These are phyloP conservation scores for Colletotrichum godetiae DNA, from an alignment of 2,329 filamentous ascomycete species.

Conservation along the genomic window DNA sequence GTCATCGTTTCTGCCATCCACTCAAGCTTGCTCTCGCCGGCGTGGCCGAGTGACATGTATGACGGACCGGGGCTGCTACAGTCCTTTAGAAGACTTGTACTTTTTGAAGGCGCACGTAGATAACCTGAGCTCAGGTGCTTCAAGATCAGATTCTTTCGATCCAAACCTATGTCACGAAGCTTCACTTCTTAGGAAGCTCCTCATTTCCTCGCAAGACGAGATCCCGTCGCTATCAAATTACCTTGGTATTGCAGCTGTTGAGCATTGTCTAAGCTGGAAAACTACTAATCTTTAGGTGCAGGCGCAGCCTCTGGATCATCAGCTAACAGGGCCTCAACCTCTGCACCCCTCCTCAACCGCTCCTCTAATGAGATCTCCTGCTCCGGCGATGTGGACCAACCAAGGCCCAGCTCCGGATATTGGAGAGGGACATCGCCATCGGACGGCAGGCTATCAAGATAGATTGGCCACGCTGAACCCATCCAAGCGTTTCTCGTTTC, in stretches of 20 bases:
- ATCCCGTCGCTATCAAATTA: neutral
- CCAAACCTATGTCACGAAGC: neutral
- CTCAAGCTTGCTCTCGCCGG: neutral
- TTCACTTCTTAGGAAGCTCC: neutral
- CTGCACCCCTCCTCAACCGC: constrained; percentile 42
- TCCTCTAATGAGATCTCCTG: constrained; percentile 46
- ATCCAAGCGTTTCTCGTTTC: constrained; percentile 47
- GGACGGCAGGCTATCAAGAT: constrained; percentile 42
- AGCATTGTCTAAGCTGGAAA: neutral
- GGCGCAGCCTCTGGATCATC: constrained; percentile 45
- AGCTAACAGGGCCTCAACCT: constrained; percentile 44
- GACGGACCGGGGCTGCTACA: neutral
- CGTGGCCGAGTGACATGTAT: neutral
- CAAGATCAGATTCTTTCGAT: neutral
- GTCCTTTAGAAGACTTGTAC: neutral
- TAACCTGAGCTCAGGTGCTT: neutral
- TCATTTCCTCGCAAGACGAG: neutral
- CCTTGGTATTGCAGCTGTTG: neutral
- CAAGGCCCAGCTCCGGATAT: constrained; percentile 45
- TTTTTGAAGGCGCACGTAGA: neutral
- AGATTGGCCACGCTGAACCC: constrained; percentile 48
- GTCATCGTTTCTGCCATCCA: neutral
- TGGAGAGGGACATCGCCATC: constrained; percentile 44
- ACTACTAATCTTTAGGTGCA: constrained; percentile 39
- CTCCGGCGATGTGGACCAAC: constrained; percentile 43